A percentile compares a stretch with the other conserved stretches of the same genome.
Conservation (phyloP, 345 rosid species). For the Cardamine chenopodiifolia region DNA sequence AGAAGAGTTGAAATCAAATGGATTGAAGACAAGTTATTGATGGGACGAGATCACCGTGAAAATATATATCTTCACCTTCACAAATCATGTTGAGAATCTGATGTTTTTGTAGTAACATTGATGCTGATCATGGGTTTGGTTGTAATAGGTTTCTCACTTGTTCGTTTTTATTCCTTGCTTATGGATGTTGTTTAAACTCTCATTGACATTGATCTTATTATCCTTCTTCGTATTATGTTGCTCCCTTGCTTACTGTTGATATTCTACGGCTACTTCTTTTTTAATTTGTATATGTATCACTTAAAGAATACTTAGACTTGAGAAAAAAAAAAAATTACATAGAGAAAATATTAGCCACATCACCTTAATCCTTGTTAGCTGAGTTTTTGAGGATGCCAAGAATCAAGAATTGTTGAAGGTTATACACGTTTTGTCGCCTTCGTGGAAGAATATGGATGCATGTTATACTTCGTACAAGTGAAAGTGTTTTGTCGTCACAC, state of each 20-base stretch:
- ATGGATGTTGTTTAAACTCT: not conserved
- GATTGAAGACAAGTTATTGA: not conserved
- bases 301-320: too few species aligned
- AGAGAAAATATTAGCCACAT: too few species aligned
- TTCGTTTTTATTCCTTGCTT: not conserved
- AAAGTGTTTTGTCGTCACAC: too few species aligned
- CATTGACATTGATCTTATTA: not conserved
- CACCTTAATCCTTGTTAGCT: too few species aligned
- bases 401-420: too few species aligned
- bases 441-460: too few species aligned
- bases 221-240: not conserved
- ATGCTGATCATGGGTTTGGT: not conserved
- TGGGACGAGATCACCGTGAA: not conserved
- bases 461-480: too few species aligned
- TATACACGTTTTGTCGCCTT: too few species aligned
- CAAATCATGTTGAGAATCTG: slow-evolving; percentile 21
- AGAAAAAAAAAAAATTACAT: too few species aligned
- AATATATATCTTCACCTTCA: not conserved
- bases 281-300: not conserved
- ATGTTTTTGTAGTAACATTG: slow-evolving; percentile 4
- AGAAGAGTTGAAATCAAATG: slow-evolving; percentile 6
- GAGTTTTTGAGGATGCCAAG: too few species aligned
- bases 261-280: not conserved
- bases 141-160: not conserved
- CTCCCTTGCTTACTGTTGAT: too few species aligned